Evolutionary conservation across 2,329 filamentous ascomycete species (phyloP).

Genomic region (Venturiaceae sp.): DNA sequence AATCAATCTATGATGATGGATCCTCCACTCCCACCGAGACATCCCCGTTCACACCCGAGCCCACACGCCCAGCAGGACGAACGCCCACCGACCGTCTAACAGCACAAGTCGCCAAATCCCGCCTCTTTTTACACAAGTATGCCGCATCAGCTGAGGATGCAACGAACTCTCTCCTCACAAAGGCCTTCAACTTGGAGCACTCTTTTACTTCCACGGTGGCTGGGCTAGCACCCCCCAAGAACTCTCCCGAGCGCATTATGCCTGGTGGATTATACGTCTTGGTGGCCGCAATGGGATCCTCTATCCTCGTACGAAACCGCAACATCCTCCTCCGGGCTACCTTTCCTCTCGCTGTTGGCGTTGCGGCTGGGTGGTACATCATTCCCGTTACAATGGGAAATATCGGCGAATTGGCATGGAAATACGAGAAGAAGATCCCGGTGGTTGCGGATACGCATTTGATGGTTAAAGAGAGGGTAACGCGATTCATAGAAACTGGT

Average conservation of each 20-base stretch:
- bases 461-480: constrained; percentile 56
- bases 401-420: constrained; percentile 76
- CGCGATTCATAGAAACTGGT: constrained; percentile 62
- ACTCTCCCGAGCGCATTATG: constrained; percentile 80
- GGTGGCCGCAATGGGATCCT: constrained; percentile 89
- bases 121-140: constrained; percentile 70
- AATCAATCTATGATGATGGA: constrained; percentile 70
- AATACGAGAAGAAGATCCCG: constrained; percentile 84
- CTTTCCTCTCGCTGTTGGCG: constrained; percentile 68
- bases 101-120: constrained; percentile 66
- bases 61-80: constrained; percentile 33
- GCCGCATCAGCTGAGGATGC: constrained; percentile 67
- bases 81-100: constrained; percentile 88
- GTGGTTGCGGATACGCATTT: constrained; percentile 74
- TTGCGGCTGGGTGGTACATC: constrained; percentile 74
- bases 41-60: constrained; percentile 17
- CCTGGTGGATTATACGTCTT: constrained; percentile 87
- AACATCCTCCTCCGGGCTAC: constrained; percentile 71
- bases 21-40: constrained; percentile 18
- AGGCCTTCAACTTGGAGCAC: constrained; percentile 75
- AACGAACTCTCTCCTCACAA: constrained; percentile 73
- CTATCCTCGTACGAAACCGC: constrained; percentile 80
- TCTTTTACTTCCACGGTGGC: constrained; percentile 84
- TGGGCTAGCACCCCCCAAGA: constrained; percentile 74
- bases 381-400: constrained; percentile 87